These are phyloP conservation scores for Edaphochlamys debaryana DNA, from an alignment of 139 green algal genomes.

Conservation along the genomic window DNA sequence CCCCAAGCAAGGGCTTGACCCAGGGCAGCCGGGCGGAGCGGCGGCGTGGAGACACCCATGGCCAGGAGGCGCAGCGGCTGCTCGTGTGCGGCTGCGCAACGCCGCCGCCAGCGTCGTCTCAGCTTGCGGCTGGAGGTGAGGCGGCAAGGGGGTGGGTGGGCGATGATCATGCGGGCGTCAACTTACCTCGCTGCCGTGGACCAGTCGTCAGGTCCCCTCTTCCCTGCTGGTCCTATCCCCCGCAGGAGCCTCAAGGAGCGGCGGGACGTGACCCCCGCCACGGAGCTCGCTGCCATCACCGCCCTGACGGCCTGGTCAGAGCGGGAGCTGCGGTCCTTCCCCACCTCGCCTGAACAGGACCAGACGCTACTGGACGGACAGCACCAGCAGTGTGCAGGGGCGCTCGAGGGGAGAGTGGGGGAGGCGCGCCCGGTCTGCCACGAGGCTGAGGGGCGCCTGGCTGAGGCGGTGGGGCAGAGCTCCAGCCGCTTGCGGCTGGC, in stretches of 20 bases:
- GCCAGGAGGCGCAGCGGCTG: not conserved
- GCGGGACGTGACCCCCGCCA: not conserved
- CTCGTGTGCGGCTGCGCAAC: not conserved
- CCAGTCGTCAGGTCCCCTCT: too few relatives aligned
- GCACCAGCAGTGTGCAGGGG: not conserved
- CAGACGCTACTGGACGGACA: not conserved
- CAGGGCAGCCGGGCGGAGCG: not conserved
- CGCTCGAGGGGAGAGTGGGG: not conserved
- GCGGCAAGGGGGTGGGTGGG: not conserved
- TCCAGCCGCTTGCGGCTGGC: not conserved
- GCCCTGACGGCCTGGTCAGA: not conserved
- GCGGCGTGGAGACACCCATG: not conserved
- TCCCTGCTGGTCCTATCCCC: not conserved
- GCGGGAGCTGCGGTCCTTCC: not conserved
- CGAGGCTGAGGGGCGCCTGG: not conserved
- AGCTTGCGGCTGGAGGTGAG: slow-evolving; percentile 25
- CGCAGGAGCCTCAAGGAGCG: slow-evolving; percentile 31
- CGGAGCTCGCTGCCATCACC: not conserved
- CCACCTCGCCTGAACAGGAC: not conserved
- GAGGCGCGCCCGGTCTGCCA: not conserved
- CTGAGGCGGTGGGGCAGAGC: not conserved
- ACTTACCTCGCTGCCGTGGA: not conserved
- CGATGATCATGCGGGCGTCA: not conserved
- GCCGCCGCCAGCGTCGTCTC: slow-evolving; percentile 10
- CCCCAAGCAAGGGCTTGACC: too few relatives aligned